Evolutionary conservation across 2,329 filamentous ascomycete genomes (phyloP), one percentile per base, ranked within the genome.

Genomic region (Emergomyces pasteurianus): DNA sequence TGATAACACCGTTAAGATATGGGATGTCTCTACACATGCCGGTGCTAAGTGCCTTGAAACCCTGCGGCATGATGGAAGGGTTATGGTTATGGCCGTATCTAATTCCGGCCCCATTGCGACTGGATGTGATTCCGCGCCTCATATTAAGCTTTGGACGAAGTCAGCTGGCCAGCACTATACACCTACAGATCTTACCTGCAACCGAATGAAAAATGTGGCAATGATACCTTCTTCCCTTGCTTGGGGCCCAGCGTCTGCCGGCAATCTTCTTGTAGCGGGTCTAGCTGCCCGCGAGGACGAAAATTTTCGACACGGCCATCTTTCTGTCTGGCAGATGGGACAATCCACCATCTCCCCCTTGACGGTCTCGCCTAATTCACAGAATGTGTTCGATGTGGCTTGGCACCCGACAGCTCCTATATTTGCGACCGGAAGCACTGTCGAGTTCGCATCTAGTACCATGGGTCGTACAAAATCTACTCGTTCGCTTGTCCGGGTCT

Each of bases 321-420:
- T 83, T 10, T 79, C 77, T 47, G 64, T 84, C 1, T 86, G 81
- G 81, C 76, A 80, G 62, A 65, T 83, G 2, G 67, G 71, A 16
- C 75, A 78, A 40, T 70, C 73, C 3, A 65, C 69, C 10, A 66
- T 73, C 5, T 64, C 42, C 8, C 62, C 66, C 28, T 64, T 81
- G 1, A 65, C 71, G n/a, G 68, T 84, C 0, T 69, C 71, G 12
- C 78, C 78, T 1, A 75, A 77, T 18, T 77, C 78, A 0, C 78
- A 79, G 42, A 82, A 81, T 61, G 77, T 85, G 0, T 85, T 84
- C 65, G 83, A 86, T 64, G 72, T 81, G 1, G 75, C 80, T 0
- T 86, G 83, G 78, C 82, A 84, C 65, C 78, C 80, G 0, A 71
- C 64, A 8, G 67, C 78, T 5, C 72, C 73, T 5, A 67, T 75